A percentile compares a stretch with the other conserved stretches of the same genome.
Conservation (phyloP, 306 rosid species). For the Sechiopsis laciniata region DNA sequence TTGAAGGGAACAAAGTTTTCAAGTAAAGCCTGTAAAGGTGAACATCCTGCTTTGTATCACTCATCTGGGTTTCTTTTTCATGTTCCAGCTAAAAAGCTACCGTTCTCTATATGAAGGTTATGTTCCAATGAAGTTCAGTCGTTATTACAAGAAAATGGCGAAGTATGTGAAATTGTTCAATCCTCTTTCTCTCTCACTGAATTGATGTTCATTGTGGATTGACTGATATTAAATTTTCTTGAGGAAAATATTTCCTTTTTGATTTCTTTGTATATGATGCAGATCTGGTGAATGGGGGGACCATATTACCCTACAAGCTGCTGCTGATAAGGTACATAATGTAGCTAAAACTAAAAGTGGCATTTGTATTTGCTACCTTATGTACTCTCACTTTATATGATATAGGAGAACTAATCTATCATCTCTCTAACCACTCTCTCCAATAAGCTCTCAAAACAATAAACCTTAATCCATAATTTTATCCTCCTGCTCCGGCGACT, state of each 20-base stretch:
- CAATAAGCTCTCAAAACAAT: too few species aligned
- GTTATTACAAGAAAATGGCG: slow-evolving; percentile 73
- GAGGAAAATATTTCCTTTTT: slow-evolving; percentile 22
- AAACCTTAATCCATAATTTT: too few species aligned
- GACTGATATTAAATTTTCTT: slow-evolving; percentile 3
- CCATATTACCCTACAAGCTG: slow-evolving; percentile 93
- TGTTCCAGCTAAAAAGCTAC: slow-evolving; percentile 63
- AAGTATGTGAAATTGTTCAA: slow-evolving; percentile 48
- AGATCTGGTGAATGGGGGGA: slow-evolving; percentile 99
- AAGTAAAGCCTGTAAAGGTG: neutral
- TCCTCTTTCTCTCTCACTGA: slow-evolving; percentile 21
- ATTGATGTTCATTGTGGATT: slow-evolving; percentile 16
- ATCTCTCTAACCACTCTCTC: too few species aligned
- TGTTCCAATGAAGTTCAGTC: slow-evolving; percentile 83
- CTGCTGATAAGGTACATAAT: slow-evolving; percentile 28
- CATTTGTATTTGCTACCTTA: neutral
- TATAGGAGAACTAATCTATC: too few species aligned
- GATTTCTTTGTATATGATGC: slow-evolving; percentile 25
- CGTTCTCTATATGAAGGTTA: slow-evolving; percentile 70
- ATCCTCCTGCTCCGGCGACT: too few species aligned
- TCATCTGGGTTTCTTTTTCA: slow-evolving; percentile 33
- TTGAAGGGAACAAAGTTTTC: neutral
- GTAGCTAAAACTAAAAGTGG: neutral
- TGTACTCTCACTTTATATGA: too few species aligned
- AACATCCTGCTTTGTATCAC: slow-evolving; percentile 28